Percentiles rank a stretch among this genome's conserved stretches.
Evolutionary conservation across 441 rosid species (phyloP).

Genomic region (Pelargonium australe): DNA sequence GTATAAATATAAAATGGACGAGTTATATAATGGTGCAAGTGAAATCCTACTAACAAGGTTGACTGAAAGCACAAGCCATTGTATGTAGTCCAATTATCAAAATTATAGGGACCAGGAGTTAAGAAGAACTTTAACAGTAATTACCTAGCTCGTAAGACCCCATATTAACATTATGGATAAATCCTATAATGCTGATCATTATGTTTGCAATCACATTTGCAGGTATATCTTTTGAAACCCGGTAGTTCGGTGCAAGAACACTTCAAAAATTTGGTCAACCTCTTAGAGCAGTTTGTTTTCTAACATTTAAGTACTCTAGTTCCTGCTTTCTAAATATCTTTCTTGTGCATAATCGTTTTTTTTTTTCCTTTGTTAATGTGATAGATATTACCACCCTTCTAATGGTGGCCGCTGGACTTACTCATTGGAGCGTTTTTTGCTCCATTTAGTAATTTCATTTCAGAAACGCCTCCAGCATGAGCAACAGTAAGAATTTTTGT

Average conservation of each 20-base stretch:
- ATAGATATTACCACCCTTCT: constrained; percentile 97
- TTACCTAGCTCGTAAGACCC: too few species aligned
- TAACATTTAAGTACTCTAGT: constrained; percentile 23
- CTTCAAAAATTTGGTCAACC: constrained; percentile 89
- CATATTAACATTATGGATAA: constrained; percentile 1
- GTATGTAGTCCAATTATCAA: too few species aligned
- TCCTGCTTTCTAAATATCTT: constrained; percentile 24
- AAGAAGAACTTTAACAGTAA: too few species aligned
- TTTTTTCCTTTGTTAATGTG: constrained; percentile 20
- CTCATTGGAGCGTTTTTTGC: constrained; percentile 85
- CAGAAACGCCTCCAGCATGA: constrained; percentile 89
- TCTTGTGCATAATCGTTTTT: constrained; percentile 19
- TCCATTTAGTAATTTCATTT: constrained; percentile 70
- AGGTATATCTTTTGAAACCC: constrained; percentile 89
- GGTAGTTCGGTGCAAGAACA: constrained; percentile 66
- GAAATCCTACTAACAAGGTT: too few species aligned
- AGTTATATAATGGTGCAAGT: too few species aligned
- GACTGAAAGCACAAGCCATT: too few species aligned
- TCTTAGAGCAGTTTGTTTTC: constrained; percentile 94
- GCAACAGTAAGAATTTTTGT: constrained; percentile 61
- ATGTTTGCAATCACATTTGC: constrained; percentile 30
- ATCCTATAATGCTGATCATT: constrained; percentile 22
- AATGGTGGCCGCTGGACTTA: constrained; percentile 99
- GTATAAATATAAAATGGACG: too few species aligned
- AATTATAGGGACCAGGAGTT: too few species aligned